A percentile compares a stretch with the other conserved stretches of the same genome.
phyloP scores from a whole-genome alignment of 331 rosid species.

The Quercus phellos region DNA sequence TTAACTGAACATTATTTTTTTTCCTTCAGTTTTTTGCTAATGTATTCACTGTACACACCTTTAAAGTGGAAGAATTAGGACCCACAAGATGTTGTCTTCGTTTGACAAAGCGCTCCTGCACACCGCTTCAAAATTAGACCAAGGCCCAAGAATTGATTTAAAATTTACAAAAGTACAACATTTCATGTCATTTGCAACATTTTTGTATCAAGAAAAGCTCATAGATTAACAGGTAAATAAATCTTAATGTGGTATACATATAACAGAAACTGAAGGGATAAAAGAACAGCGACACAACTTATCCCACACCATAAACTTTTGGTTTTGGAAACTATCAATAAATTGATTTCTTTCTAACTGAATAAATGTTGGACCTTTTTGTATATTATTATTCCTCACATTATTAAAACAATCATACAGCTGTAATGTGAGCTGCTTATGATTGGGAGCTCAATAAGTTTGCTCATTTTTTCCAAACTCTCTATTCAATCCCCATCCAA shows the following conservation, averaged over 20 bases:
- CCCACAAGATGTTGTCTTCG: constrained; percentile 87
- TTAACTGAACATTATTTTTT: not conserved
- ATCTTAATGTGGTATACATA: not conserved
- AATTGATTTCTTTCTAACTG: no score
- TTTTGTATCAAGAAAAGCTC: no score
- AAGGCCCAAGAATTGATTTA: not conserved
- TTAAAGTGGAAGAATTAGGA: constrained; percentile 80
- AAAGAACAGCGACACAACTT: not conserved
- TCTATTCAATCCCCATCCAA: no score
- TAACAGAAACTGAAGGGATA: not conserved
- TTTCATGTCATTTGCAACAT: not conserved
- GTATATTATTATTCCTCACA: no score
- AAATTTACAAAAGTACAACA: not conserved
- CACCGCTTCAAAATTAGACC: not conserved
- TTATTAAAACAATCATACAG: no score
- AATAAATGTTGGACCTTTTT: no score
- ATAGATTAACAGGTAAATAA: no score
- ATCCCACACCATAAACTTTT: no score
- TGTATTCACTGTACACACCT: constrained; percentile 37
- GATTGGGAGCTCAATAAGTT: no score
- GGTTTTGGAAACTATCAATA: no score
- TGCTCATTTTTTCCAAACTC: no score
- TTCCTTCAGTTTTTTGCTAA: not conserved
- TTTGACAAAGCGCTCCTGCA: constrained; percentile 84
- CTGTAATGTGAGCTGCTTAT: no score